These are phyloP conservation scores for Rutstroemia sp. DNA, from an alignment of 2,329 filamentous ascomycete species.

Conservation along the genomic window DNA sequence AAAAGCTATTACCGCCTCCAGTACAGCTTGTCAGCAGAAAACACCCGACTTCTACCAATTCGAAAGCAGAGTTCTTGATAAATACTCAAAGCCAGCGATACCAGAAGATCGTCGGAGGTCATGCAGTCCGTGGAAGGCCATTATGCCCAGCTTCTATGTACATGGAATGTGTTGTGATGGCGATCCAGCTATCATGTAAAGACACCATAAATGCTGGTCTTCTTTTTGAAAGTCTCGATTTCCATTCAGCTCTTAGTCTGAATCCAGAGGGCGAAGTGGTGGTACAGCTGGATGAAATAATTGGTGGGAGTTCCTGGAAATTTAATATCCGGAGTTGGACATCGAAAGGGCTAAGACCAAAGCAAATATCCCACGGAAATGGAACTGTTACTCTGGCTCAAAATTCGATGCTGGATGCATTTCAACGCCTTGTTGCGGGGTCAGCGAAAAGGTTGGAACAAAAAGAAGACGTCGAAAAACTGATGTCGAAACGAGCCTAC, in stretches of 20 bases:
- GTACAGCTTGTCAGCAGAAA: not conserved
- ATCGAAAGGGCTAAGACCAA: not conserved
- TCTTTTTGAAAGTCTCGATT: not conserved
- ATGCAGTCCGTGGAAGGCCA: not conserved
- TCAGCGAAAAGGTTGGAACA: not conserved
- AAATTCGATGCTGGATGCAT: not conserved
- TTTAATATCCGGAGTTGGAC: not conserved
- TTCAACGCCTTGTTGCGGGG: not conserved
- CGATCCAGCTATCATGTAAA: not conserved
- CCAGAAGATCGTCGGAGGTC: not conserved
- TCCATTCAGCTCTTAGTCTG: constrained; percentile 2
- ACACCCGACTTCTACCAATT: not conserved
- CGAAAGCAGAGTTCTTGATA: not conserved
- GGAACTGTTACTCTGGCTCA: not conserved
- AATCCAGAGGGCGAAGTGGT: not conserved
- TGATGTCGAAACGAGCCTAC: constrained; percentile 3
- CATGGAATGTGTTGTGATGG: constrained; percentile 2
- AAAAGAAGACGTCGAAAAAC: not conserved
- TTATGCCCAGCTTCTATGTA: constrained; percentile 4
- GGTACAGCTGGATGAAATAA: not conserved
- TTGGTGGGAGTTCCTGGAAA: not conserved
- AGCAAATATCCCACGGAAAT: not conserved
- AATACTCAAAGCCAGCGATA: not conserved
- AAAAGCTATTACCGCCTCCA: not conserved
- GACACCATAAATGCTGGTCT: not conserved